phyloP scores from a whole-genome alignment of 768 basidiomycete species.

The Boletus eberwhitei region DNA sequence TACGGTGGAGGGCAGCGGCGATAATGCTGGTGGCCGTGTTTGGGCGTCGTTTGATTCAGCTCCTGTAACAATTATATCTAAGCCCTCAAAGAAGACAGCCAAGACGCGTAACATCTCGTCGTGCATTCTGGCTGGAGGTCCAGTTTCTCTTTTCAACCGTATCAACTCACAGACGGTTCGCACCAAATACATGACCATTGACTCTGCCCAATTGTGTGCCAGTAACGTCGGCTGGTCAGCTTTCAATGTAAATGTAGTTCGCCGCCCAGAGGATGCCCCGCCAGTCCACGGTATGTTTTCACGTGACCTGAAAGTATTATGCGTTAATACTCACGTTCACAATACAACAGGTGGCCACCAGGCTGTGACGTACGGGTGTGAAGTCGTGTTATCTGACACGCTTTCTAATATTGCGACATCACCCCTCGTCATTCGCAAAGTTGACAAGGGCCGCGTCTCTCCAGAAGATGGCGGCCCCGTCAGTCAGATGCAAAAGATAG shows the following conservation, averaged over 20 bases:
- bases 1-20: constrained; percentile 35
- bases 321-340: constrained; percentile 39
- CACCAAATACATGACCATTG: constrained; percentile 96
- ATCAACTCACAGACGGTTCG: constrained; percentile 96
- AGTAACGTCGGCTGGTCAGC: constrained; percentile 92
- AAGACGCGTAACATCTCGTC: constrained; percentile 91
- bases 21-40: constrained; percentile 52
- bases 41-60: constrained; percentile 94
- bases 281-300: constrained; percentile 60
- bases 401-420: constrained; percentile 83
- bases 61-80: constrained; percentile 92
- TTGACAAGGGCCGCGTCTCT: constrained; percentile 86
- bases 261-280: constrained; percentile 61
- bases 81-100: constrained; percentile 95
- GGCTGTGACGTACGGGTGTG: constrained; percentile 89
- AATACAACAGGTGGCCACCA: constrained; percentile 57
- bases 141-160: constrained; percentile 91
- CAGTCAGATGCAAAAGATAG: constrained; percentile 96
- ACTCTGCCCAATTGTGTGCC: constrained; percentile 78
- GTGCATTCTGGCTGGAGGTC: constrained; percentile 85
- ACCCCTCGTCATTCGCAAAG: constrained; percentile 85
- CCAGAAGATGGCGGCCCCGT: constrained; percentile 89
- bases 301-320: constrained; percentile 46
- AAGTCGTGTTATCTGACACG: constrained; percentile 81
- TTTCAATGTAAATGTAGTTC: constrained; percentile 88